These are phyloP conservation scores for Limonium bicolor DNA, from an alignment of 148 eudicot genomes.

Conservation along the genomic window DNA sequence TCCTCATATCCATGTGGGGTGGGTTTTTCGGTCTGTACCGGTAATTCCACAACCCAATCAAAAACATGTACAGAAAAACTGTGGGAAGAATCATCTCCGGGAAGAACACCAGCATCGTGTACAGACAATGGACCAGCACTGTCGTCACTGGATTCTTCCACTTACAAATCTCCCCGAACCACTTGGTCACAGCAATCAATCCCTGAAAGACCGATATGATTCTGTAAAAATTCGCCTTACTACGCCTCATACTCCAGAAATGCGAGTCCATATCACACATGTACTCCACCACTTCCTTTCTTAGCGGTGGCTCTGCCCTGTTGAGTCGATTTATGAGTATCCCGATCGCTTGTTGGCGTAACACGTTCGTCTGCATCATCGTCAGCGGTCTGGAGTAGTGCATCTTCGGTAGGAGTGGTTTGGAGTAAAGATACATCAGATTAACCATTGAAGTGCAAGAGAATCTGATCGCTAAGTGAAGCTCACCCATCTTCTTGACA, in stretches of 20 bases:
- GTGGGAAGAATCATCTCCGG: constrained; percentile 55
- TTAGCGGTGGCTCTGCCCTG: constrained; percentile 47
- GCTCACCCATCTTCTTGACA: constrained; percentile 62
- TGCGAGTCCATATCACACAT: constrained; percentile 59
- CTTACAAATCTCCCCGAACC: constrained; percentile 46
- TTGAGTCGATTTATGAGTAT: constrained; percentile 40
- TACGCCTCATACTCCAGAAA: constrained; percentile 58
- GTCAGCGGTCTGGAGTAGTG: constrained; percentile 43
- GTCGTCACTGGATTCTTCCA: constrained; percentile 60
- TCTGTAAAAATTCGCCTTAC: constrained; percentile 56
- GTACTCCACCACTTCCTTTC: constrained; percentile 57
- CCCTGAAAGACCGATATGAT: constrained; percentile 35
- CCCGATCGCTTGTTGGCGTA: constrained; percentile 43
- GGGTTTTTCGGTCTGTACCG: constrained; percentile 45
- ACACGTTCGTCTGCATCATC: constrained; percentile 36
- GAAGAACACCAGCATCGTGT: constrained; percentile 43
- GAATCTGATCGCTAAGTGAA: constrained; percentile 50
- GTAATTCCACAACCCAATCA: constrained; percentile 57
- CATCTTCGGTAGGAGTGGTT: constrained; percentile 52
- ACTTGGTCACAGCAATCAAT: constrained; percentile 31
- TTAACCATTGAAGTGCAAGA: constrained; percentile 43
- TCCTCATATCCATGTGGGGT: constrained; percentile 59
- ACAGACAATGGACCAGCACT: constrained; percentile 42
- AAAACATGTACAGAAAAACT: constrained; percentile 46
- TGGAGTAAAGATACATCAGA: constrained; percentile 35